Percentiles rank a stretch among this genome's conserved stretches.
Conservation (phyloP, 106 monocot genomes). For the Acorus calamus region DNA sequence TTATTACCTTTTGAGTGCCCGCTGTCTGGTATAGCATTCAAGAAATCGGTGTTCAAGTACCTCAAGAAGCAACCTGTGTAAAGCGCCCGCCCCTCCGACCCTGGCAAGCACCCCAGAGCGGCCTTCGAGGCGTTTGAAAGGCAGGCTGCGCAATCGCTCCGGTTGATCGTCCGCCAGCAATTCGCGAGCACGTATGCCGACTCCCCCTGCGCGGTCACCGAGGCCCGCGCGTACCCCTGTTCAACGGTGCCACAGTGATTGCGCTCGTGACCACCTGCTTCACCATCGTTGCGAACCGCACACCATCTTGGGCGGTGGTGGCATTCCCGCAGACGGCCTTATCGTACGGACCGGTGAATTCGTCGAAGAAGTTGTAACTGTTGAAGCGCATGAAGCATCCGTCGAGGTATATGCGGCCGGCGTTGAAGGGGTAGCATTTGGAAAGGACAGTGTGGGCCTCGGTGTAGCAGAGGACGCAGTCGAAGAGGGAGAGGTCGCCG, state of each 20-base stretch:
- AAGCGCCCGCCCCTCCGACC: constrained; percentile 3
- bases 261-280: background rate
- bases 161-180: constrained; percentile 8
- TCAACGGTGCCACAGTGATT: background rate
- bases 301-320: too few species aligned
- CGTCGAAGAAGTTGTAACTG: constrained; percentile 5
- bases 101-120: constrained; percentile 1
- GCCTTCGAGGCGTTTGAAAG: background rate
- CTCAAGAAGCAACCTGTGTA: constrained; percentile 8
- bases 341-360: background rate
- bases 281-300: background rate
- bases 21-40: background rate
- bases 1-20: too few species aligned
- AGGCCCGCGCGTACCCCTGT: background rate
- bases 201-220: background rate
- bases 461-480: constrained; percentile 7
- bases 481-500: constrained; percentile 3
- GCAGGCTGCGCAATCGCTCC: background rate
- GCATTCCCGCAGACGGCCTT: background rate
- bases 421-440: constrained; percentile 4
- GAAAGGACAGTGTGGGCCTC: constrained; percentile 1
- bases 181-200: constrained; percentile 1
- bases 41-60: background rate
- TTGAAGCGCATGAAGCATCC: constrained; percentile 3
- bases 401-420: constrained; percentile 5